Conservation (phyloP, 2,329 filamentous ascomycete genomes). For the Colletotrichum somersetense region DNA sequence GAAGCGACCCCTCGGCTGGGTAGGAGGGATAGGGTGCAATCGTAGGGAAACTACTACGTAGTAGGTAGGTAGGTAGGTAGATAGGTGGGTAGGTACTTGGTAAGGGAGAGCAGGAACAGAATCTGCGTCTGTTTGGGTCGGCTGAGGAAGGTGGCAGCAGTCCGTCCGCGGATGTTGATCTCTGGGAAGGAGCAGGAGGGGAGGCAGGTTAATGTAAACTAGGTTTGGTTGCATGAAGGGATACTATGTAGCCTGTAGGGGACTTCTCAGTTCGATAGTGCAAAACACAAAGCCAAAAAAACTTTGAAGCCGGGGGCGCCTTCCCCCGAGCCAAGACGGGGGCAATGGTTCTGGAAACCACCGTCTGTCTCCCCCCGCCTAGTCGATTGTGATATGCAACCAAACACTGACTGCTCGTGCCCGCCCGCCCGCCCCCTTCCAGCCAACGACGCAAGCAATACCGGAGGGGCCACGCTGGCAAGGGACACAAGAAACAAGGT, state of each 20-base stretch:
- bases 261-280: background rate
- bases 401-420: conserved; percentile 5
- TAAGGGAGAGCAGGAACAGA: conserved; percentile 7
- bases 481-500: conserved; percentile 19
- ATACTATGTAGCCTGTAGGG: too few relatives aligned
- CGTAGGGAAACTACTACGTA: too few relatives aligned
- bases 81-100: too few relatives aligned
- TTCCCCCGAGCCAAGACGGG: background rate
- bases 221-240: background rate
- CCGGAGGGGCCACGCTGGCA: conserved; percentile 17
- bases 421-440: background rate
- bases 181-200: background rate
- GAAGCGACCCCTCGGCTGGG: background rate
- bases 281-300: background rate
- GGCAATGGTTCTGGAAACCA: background rate
- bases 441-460: background rate
- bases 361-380: background rate
- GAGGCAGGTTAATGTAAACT: too few relatives aligned
- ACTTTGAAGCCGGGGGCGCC: background rate
- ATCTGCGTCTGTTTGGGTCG: background rate
- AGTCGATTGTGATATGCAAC: background rate
- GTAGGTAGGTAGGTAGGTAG: too few relatives aligned
- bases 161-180: background rate
- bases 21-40: background rate
- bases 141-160: background rate